Evolutionary conservation across 805 yeast genomes (phyloP), one percentile per base, ranked within the genome.

Genomic region (Zygoascus bituminiphila): DNA sequence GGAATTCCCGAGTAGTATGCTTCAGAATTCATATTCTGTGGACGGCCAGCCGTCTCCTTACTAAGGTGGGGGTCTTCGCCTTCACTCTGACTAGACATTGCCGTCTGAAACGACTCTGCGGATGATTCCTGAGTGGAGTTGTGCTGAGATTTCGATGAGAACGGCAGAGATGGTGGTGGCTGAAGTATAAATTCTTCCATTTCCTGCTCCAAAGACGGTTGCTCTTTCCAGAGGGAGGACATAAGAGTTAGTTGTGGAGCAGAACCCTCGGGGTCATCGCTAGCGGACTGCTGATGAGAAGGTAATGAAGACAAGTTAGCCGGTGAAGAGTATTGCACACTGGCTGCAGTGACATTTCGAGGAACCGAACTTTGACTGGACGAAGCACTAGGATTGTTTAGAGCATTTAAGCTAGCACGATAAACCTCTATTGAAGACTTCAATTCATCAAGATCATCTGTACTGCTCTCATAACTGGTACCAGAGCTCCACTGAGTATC

Each of bases 101-200:
- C 56, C 5, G 56, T 53, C 24, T 41, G 48, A 36, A 48, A 53
- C 29, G 54, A 51, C n/a, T 53, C 56, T 12, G 47, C 46, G 4
- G 54, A 51, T 1, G 56, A 53, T 22, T 51, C 54, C 20, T 48
- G 51, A 7, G 33, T 29, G 33, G 33, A 29, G 26, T 45, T 22
- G 23, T 39, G 21, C 4, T 20, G 15, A 29, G 17, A 19, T 7
- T 29, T 21, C 33, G 24, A 10, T 2, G 36, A 12, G 15, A 41
- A 29, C 15, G 46, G 48, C 4, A 40, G 21, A 12, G 42, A 4
- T 15, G 44, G 42, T 4, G 52, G 52, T 2, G 37, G 21, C 14
- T 33, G 43, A n/a, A 49, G 44, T 2, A 29, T 26, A 12, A 25
- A 31, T 17, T 44, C 31, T 15, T 38, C 44, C 41, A 41, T 42